Evolutionary conservation across 495 filamentous ascomycete genomes (phyloP).

Genomic region (Aspergillus coremiiformis): DNA sequence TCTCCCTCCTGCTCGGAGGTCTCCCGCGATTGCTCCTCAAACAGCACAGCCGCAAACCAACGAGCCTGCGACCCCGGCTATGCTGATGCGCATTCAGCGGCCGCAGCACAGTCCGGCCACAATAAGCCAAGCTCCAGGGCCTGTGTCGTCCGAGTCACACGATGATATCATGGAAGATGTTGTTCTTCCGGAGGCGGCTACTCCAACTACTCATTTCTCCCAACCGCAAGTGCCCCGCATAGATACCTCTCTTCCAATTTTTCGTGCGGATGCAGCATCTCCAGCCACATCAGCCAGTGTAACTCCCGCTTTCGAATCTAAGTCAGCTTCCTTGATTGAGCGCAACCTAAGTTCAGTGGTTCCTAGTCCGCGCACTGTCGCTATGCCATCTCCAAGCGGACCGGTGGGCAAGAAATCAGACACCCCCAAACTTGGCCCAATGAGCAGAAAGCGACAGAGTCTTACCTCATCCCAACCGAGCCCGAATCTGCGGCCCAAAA

Average conservation of each 20-base stretch:
- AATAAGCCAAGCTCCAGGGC: slow-evolving; percentile 22
- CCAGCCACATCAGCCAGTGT: slow-evolving; percentile 25
- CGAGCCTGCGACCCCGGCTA: slow-evolving; percentile 71
- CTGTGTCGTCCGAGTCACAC: slow-evolving; percentile 24
- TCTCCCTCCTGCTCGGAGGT: slow-evolving; percentile 44
- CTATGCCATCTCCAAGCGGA: slow-evolving; percentile 41
- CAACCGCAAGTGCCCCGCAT: slow-evolving; percentile 38
- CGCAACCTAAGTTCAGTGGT: slow-evolving; percentile 22
- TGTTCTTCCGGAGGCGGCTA: slow-evolving; percentile 57
- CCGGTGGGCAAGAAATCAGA: slow-evolving; percentile 36
- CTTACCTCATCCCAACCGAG: slow-evolving; percentile 68
- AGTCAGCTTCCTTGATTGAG: slow-evolving; percentile 17
- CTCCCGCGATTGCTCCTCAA: slow-evolving; percentile 46
- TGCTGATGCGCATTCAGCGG: slow-evolving; percentile 66
- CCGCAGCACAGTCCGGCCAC: slow-evolving; percentile 24
- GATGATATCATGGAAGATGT: slow-evolving; percentile 63
- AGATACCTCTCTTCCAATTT: slow-evolving; percentile 30
- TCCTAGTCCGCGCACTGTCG: slow-evolving; percentile 29
- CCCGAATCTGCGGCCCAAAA: slow-evolving; percentile 83
- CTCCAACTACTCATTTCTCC: slow-evolving; percentile 17
- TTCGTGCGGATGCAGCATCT: slow-evolving; percentile 21
- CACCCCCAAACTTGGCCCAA: slow-evolving; percentile 24
- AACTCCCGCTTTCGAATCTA: slow-evolving; percentile 28
- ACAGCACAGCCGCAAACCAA: slow-evolving; percentile 24
- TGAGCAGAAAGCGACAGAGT: slow-evolving; percentile 60